These are phyloP conservation scores for Thinopyrum obtusiflorum DNA, from an alignment of 202 grass and related monocot species.

Conservation along the genomic window DNA sequence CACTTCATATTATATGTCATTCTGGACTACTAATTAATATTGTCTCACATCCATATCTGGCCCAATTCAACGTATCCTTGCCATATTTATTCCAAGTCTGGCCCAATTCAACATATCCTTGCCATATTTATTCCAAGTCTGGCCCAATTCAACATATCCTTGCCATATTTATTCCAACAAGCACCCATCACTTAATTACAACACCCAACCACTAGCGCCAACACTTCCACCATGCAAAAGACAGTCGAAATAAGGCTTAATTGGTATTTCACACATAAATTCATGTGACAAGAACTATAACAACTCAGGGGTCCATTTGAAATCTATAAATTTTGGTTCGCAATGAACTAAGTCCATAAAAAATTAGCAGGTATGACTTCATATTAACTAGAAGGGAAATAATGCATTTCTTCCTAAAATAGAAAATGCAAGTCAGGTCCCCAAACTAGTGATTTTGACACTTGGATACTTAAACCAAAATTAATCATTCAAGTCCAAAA, in stretches of 20 bases:
- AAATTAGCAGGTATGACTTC: not conserved
- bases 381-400: not conserved
- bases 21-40: not conserved
- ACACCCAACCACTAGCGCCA: not conserved
- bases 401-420: not conserved
- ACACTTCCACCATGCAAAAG: not conserved
- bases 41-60: not conserved
- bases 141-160: not conserved
- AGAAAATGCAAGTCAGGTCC: not conserved
- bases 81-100: not conserved
- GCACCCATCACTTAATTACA: not conserved
- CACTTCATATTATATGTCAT: constrained; percentile 9
- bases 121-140: not conserved
- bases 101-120: not conserved
- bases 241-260: not conserved
- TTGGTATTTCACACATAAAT: not conserved
- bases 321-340: not conserved
- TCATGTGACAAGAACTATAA: not conserved
- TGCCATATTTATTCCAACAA: not conserved
- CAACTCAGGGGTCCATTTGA: not conserved
- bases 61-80: not conserved
- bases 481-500: not conserved
- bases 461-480: not conserved
- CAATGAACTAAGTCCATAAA: not conserved
- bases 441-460: not conserved